Percentiles rank a stretch among this genome's conserved stretches.
Evolutionary conservation across 352 stramenopile genomes (phyloP).

Genomic region (Phytopythium cucurbitacearum): DNA sequence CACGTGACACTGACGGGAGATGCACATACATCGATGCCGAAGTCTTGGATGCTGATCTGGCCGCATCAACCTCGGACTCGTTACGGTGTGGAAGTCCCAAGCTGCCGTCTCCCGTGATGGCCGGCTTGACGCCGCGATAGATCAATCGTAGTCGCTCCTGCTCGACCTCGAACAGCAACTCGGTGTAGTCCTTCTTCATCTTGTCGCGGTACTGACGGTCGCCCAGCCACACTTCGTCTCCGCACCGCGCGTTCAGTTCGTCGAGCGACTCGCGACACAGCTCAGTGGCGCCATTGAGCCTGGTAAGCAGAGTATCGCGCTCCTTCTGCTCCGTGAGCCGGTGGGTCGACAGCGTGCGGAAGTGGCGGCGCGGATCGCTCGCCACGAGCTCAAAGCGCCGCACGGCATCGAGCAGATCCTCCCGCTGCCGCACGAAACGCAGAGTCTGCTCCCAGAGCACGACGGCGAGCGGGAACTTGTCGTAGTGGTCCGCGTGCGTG

Average conservation of each 20-base stretch:
- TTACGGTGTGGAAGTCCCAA: no score
- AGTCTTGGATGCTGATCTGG: neutral
- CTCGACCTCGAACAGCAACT: constrained; percentile 67
- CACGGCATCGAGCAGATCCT: constrained; percentile 35
- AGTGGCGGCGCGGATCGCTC: constrained; percentile 66
- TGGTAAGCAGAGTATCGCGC: constrained; percentile 50
- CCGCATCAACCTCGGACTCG: no score
- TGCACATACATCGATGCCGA: neutral
- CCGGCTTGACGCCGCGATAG: constrained; percentile 22
- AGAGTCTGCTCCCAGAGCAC: constrained; percentile 57
- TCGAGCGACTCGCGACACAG: constrained; percentile 42
- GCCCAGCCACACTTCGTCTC: constrained; percentile 35
- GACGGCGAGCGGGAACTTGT: constrained; percentile 56
- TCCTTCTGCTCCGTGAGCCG: constrained; percentile 60
- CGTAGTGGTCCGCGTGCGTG: constrained; percentile 49
- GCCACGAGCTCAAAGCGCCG: constrained; percentile 52
- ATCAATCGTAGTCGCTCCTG: constrained; percentile 63
- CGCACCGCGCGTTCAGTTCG: constrained; percentile 37
- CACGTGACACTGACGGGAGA: constrained; percentile 1
- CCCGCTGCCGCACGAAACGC: constrained; percentile 31
- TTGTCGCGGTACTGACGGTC: constrained; percentile 53
- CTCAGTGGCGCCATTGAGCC: constrained; percentile 46
- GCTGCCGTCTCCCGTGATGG: no score
- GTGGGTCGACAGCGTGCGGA: constrained; percentile 61
- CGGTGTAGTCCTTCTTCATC: constrained; percentile 77